These are phyloP conservation scores for Nicotiana undulata DNA, from an alignment of 257 asterid genomes.

Conservation along the genomic window DNA sequence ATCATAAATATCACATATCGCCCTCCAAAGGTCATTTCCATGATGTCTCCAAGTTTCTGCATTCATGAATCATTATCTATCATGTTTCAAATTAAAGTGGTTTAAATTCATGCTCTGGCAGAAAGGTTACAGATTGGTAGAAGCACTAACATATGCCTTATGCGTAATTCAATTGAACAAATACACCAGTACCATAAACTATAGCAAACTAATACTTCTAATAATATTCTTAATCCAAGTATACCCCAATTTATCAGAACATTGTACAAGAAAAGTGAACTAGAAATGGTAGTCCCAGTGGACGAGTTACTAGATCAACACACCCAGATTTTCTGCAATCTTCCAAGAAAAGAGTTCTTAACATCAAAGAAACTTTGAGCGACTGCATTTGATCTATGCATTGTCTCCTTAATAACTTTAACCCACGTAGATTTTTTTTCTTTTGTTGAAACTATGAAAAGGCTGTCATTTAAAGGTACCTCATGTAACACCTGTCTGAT, in stretches of 20 bases:
- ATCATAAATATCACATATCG: constrained; percentile 92
- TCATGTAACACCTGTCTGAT: neutral
- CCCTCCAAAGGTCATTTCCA: constrained; percentile 96
- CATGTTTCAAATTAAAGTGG: constrained; percentile 7
- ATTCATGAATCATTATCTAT: constrained; percentile 19
- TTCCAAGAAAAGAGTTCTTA: neutral
- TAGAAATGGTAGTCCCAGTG: neutral
- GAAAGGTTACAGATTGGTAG: neutral
- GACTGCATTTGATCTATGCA: neutral
- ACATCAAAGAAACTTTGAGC: neutral
- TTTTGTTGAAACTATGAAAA: neutral
- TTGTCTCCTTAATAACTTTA: neutral
- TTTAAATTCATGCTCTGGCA: neutral
- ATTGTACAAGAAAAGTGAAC: neutral
- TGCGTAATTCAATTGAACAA: neutral
- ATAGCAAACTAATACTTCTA: neutral
- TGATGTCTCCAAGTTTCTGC: constrained; percentile 99
- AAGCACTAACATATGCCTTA: no score
- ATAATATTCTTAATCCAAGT: neutral
- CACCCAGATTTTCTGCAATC: neutral
- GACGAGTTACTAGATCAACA: neutral
- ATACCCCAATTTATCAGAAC: neutral
- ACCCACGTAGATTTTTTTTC: neutral
- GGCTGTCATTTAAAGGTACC: neutral
- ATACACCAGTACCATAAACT: neutral